phyloP scores from a whole-genome alignment of 495 filamentous ascomycete genomes.

The Aspergillus homomorphus region DNA sequence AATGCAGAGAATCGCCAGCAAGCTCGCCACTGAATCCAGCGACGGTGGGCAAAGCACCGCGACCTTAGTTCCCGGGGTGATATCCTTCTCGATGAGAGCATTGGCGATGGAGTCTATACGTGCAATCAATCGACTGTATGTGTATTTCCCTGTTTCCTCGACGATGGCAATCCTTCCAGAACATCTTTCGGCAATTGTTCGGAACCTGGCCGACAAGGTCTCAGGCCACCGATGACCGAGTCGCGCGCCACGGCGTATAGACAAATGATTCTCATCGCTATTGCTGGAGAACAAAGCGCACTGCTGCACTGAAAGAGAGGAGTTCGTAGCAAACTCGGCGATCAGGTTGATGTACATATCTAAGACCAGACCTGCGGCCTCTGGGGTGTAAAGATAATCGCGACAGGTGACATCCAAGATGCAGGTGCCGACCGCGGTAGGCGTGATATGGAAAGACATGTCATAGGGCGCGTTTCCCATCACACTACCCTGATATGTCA shows the following conservation, averaged over 20 bases:
- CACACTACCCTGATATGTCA: slow-evolving; percentile 1
- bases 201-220: background rate
- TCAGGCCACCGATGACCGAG: slow-evolving; percentile 25
- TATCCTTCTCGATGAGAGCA: no score
- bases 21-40: background rate
- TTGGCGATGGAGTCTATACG: no score
- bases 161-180: no score
- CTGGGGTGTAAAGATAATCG: slow-evolving; percentile 3
- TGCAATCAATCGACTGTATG: no score
- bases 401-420: background rate
- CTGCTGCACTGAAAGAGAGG: background rate
- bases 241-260: background rate
- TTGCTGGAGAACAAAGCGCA: background rate
- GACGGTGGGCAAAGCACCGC: background rate
- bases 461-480: slow-evolving; percentile 7
- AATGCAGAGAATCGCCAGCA: slow-evolving; percentile 50
- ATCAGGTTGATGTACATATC: background rate
- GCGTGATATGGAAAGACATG: slow-evolving; percentile 6
- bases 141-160: no score
- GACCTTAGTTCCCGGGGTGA: background rate
- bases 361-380: background rate
- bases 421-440: background rate
- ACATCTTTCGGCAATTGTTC: no score
- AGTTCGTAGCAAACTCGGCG: background rate
- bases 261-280: background rate